Evolutionary conservation across 106 monocot species (phyloP), one percentile per base, ranked within the genome.

Genomic region (Narthecium ossifragum): DNA sequence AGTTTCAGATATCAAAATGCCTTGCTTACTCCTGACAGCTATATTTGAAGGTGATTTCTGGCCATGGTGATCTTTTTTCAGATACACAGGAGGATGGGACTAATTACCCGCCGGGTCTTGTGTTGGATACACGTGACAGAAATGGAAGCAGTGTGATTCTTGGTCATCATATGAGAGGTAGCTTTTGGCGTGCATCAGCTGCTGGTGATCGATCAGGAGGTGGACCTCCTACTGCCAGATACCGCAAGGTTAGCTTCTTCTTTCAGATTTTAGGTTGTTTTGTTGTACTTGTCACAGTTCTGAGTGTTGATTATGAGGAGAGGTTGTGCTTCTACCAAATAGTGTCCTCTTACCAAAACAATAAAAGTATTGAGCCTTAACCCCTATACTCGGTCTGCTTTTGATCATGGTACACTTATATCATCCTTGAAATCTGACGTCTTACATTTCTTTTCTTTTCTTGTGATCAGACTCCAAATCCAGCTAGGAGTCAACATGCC

Each of bases 401-500:
- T 15, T 39, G 15, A 39, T 15, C 9, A 39, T 39, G 9, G 15
- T 15, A 11, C 1, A 39, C 39, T 1, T 39, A 11, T 39, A 39
- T 3, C 0, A 15, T 9, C 9, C 12, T 39, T 11, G 9, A 39
- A 11, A 39, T 11, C 12, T 3, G 15, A 39, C 15, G 9, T 3
- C 15, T 39, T 43, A 17, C 18, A 43, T 43, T 1, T 10, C 11
- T 18, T 10, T 43, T 43, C 12, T 43, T 43, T 13, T 0, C 18
- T 4, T 43, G 18, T 43, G 26, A 30, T 22, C 70, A 88, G 88
- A 65, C 72, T 88, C 20, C 88, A 88, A 51, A 83, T 88, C 55
- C 88, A 83, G 60, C 75, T 88, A 1, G 88, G 83, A 43, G 88
- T 88, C 21, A 88, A 88, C 70, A 83, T 88, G 88, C 88, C 88